Evolutionary conservation across 2,329 filamentous ascomycete species (phyloP), one percentile per base, ranked within the genome.

Genomic region (Neonectria coccinea): DNA sequence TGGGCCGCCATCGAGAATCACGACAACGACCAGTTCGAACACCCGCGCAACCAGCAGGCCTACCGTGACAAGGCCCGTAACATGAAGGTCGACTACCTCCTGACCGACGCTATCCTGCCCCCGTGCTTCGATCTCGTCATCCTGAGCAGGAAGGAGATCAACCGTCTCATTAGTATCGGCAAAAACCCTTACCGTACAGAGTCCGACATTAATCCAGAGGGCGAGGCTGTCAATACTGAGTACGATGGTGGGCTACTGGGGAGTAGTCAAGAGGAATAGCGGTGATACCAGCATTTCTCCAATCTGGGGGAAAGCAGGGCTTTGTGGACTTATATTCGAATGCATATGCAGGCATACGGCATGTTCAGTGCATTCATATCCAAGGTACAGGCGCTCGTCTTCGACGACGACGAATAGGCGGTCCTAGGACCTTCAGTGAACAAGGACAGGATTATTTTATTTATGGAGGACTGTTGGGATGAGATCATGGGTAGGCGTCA

Each of bases 61-160:
- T 80, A 86, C 61, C 85, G 86, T 7, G 86, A 88, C 79, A 86
- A 85, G 75, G 86, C 86, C n/a, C 83, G 86, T 54, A 83, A 86
- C 60, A 67, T 87, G 59, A 88, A 88, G 77, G 83, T 85, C 39
- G 81, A 84, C 33, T 79, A 84, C 50, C 77, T 88, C 16, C 78
- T 82, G 55, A 73, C 76, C 2, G 84, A 87, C 70, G 65, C 62
- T 2, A 41, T 76, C 10, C 75, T 88, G 4, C 84, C 85, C 2
- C 74, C 76, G 0, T 77, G 79, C 5, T 88, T 88, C 63, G 84
- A 88, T 66, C 72, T 77, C 5, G 82, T 88, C 16, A 75, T 78
- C 11, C 77, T 88, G 14, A 79, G 84, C 16, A 77, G 76, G 65
- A 88, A 88, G 75, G 85, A 88, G 74, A 75, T 76, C 42, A 68